Evolutionary conservation across 2,329 filamentous ascomycete genomes (phyloP).

Genomic region (Pseudogymnoascus sp.): DNA sequence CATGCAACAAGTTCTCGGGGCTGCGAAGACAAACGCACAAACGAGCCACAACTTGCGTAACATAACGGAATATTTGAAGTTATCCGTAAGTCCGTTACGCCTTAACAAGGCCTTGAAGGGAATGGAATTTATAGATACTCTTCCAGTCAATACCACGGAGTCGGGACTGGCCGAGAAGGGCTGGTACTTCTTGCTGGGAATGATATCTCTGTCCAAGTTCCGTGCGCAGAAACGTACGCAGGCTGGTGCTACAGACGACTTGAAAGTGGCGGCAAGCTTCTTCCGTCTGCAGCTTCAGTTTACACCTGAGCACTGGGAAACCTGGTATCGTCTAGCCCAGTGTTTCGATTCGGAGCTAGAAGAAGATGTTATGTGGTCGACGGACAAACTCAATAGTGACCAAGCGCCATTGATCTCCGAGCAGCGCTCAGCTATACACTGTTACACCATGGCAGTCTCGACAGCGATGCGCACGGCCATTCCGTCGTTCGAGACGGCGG

Average conservation of each 20-base stretch:
- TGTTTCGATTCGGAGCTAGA: constrained; percentile 33
- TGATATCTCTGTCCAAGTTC: constrained; percentile 83
- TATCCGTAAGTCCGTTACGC: constrained; percentile 71
- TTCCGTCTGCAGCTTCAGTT: constrained; percentile 31
- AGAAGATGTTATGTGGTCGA: constrained; percentile 33
- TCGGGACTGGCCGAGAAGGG: constrained; percentile 68
- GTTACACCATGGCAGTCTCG: constrained; percentile 57
- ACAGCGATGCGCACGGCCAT: constrained; percentile 50
- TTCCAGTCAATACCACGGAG: constrained; percentile 60
- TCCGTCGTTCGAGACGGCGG: constrained; percentile 42
- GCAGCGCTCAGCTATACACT: constrained; percentile 32
- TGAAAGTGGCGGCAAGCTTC: constrained; percentile 30
- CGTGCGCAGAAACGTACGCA: constrained; percentile 29
- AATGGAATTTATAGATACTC: constrained; percentile 63
- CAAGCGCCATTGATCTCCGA: constrained; percentile 27
- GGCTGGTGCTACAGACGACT: constrained; percentile 31
- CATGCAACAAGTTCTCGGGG: constrained; percentile 79
- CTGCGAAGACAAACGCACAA: constrained; percentile 67
- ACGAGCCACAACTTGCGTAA: constrained; percentile 83
- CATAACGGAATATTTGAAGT: constrained; percentile 72
- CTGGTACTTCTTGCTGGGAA: constrained; percentile 88
- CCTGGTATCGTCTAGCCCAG: constrained; percentile 35
- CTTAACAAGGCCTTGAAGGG: constrained; percentile 77
- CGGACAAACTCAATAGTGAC: constrained; percentile 34
- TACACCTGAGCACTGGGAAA: constrained; percentile 32